These are phyloP conservation scores for Exophiala sp. DNA, from an alignment of 2,329 filamentous ascomycete species.

Conservation along the genomic window DNA sequence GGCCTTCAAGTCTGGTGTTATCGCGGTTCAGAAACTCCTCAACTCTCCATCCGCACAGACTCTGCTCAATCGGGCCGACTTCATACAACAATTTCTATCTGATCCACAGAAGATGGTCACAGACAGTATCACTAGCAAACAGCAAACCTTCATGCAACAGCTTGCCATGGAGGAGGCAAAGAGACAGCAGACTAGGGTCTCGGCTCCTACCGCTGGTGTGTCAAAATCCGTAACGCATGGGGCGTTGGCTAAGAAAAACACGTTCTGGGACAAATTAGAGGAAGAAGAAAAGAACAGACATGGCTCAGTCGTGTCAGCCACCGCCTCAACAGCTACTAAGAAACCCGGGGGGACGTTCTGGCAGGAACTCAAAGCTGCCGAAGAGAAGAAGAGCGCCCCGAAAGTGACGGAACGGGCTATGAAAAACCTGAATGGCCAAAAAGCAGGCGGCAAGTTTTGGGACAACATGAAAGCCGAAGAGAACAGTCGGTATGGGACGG, in stretches of 20 bases:
- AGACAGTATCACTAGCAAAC: constrained; percentile 21
- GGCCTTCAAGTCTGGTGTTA: constrained; percentile 22
- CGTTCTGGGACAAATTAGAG: constrained; percentile 18
- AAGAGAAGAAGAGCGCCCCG: constrained; percentile 16
- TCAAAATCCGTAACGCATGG: constrained; percentile 4
- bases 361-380: constrained; percentile 24
- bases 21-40: constrained; percentile 21
- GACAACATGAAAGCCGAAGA: constrained; percentile 21
- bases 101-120: constrained; percentile 25
- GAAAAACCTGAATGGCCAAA: not conserved
- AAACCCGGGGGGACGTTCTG: constrained; percentile 25
- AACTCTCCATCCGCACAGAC: constrained; percentile 22
- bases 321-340: constrained; percentile 1
- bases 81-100: constrained; percentile 25
- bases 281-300: constrained; percentile 18
- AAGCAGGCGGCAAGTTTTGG: constrained; percentile 24
- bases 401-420: constrained; percentile 1
- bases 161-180: constrained; percentile 22
- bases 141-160: constrained; percentile 22
- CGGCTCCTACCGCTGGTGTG: not conserved
- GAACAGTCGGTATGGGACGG: constrained; percentile 23
- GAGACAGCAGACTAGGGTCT: constrained; percentile 8
- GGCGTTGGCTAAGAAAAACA: constrained; percentile 3
- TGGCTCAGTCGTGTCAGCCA: constrained; percentile 15
- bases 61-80: constrained; percentile 24